These are phyloP conservation scores for Huntiella bhutanensis DNA, from an alignment of 2,329 filamentous ascomycete species.

Conservation along the genomic window DNA sequence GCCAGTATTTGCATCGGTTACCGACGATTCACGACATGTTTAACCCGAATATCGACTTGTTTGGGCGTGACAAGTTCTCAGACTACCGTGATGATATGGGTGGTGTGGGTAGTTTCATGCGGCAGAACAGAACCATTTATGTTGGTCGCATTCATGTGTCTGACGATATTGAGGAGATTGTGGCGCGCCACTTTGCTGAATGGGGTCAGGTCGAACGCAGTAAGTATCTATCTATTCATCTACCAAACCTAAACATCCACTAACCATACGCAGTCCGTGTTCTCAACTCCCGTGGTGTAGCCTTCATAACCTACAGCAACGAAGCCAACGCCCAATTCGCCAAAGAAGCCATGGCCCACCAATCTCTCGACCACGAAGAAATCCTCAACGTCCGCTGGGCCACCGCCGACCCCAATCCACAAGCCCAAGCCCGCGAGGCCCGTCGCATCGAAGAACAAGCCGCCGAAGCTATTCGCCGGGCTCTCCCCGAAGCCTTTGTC, in stretches of 20 bases:
- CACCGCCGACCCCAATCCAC: slow-evolving; percentile 86
- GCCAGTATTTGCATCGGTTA: slow-evolving; percentile 80
- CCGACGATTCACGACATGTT: slow-evolving; percentile 78
- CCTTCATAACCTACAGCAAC: slow-evolving; percentile 85
- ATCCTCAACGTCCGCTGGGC: slow-evolving; percentile 94
- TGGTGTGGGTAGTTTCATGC: slow-evolving; percentile 81
- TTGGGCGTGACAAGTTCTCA: slow-evolving; percentile 77
- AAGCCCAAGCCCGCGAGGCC: slow-evolving; percentile 83
- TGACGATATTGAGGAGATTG: slow-evolving; percentile 92
- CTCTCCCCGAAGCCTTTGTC: slow-evolving; percentile 75
- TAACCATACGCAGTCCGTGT: slow-evolving; percentile 38
- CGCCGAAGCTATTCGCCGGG: slow-evolving; percentile 75
- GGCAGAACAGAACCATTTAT: slow-evolving; percentile 87
- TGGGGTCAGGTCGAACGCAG: slow-evolving; percentile 83
- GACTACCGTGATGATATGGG: slow-evolving; percentile 98
- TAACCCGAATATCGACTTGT: slow-evolving; percentile 87
- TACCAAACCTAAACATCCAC: background rate
- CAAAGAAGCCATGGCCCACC: slow-evolving; percentile 90
- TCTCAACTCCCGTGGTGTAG: slow-evolving; percentile 73
- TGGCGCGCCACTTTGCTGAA: slow-evolving; percentile 86
- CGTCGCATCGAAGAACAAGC: slow-evolving; percentile 85
- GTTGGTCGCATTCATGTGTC: slow-evolving; percentile 86
- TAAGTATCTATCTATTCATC: slow-evolving; percentile 15
- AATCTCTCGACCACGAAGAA: slow-evolving; percentile 77
- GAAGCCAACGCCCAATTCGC: slow-evolving; percentile 81